Evolutionary conservation across 495 filamentous ascomycete genomes (phyloP).

Genomic region (Trichoderma gamsii): DNA sequence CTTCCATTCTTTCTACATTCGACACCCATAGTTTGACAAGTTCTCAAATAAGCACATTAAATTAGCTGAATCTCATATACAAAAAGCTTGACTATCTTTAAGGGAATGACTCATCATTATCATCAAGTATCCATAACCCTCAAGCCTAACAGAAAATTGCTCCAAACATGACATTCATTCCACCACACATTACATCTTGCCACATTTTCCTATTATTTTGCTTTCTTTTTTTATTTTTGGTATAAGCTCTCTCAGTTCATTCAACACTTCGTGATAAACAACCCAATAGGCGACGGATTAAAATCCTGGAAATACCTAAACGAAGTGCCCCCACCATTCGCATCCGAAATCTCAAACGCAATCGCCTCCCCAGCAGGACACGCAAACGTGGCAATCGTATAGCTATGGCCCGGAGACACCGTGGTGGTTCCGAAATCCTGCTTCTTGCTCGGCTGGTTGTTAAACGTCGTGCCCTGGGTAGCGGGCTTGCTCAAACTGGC

Average conservation of each 20-base stretch:
- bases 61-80: not conserved
- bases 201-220: not conserved
- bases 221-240: not conserved
- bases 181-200: not conserved
- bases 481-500: slow-evolving; percentile 33
- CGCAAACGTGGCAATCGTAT: slow-evolving; percentile 47
- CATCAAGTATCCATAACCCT: not conserved
- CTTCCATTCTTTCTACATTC: too few relatives aligned
- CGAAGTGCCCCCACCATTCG: slow-evolving; percentile 37
- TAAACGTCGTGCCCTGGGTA: slow-evolving; percentile 45
- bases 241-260: slow-evolving; percentile 17
- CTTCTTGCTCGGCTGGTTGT: slow-evolving; percentile 41
- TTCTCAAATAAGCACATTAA: too few relatives aligned
- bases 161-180: not conserved
- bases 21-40: too few relatives aligned
- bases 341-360: slow-evolving; percentile 39
- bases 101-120: not conserved
- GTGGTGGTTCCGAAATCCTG: slow-evolving; percentile 42
- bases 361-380: slow-evolving; percentile 51
- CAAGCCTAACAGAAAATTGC: not conserved
- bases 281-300: slow-evolving; percentile 55
- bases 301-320: slow-evolving; percentile 62
- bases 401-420: slow-evolving; percentile 51
- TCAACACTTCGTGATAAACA: slow-evolving; percentile 51
- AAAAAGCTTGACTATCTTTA: not conserved